These are phyloP conservation scores for Fraxinus anomala DNA, from an alignment of 257 asterid species.

Conservation along the genomic window DNA sequence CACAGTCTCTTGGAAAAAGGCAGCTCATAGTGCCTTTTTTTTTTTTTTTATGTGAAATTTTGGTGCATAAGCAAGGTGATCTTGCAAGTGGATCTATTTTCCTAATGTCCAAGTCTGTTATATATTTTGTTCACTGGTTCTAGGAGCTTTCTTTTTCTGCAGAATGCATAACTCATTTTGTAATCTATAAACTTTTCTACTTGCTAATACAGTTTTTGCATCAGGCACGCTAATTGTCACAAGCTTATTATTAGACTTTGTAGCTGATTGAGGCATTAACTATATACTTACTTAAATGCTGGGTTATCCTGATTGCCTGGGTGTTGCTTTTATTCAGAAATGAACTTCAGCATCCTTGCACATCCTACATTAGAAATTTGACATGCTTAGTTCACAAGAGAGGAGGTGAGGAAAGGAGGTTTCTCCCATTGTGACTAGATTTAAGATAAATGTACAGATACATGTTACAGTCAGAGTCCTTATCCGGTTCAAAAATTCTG, in stretches of 20 bases:
- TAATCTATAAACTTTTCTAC: not conserved
- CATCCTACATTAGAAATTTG: not conserved
- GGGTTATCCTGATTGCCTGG: not conserved
- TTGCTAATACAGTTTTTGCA: not conserved
- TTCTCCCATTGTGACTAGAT: not conserved
- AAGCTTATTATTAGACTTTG: not conserved
- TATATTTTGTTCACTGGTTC: not conserved
- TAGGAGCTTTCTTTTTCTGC: not conserved
- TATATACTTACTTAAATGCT: not conserved
- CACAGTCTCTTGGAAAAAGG: not conserved
- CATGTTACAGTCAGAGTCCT: not conserved
- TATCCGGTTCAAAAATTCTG: not conserved
- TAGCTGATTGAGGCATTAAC: not conserved
- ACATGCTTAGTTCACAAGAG: not conserved
- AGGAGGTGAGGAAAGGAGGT: not conserved
- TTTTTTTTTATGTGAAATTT: not conserved
- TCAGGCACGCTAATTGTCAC: not conserved
- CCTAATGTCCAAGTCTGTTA: not conserved
- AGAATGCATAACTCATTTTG: not conserved
- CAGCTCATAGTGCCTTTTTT: not conserved
- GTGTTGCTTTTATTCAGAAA: not conserved
- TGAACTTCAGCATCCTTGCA: not conserved
- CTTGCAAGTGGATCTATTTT: not conserved
- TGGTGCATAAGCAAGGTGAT: not conserved
- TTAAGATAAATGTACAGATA: not conserved